These are phyloP conservation scores for Lactarius pseudohatsudake DNA, from an alignment of 768 basidiomycete genomes.

Conservation along the genomic window DNA sequence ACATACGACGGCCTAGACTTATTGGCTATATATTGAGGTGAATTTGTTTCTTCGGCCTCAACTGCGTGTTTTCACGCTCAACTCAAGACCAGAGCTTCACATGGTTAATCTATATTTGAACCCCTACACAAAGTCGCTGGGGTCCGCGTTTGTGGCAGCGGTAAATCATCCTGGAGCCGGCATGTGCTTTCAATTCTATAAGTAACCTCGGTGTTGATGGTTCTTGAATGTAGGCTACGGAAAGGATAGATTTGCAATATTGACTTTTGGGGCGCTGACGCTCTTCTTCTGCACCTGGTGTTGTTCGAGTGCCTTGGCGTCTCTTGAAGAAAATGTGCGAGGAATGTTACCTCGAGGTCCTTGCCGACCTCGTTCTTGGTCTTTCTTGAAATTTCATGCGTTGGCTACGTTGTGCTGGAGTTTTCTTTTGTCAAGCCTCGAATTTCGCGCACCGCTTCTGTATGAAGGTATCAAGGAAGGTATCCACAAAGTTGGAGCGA, in stretches of 20 bases:
- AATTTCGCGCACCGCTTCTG: background rate
- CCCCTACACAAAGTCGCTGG: background rate
- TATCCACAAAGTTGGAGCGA: background rate
- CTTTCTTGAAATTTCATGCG: background rate
- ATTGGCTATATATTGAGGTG: background rate
- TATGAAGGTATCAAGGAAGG: background rate
- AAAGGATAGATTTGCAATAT: background rate
- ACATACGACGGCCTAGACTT: background rate
- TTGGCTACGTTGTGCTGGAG: background rate
- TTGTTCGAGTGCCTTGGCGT: background rate
- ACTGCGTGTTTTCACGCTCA: background rate
- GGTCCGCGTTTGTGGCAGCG: background rate
- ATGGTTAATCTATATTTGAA: background rate
- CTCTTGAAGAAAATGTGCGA: background rate
- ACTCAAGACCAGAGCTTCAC: background rate
- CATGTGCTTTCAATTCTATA: background rate
- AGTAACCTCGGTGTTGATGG: background rate
- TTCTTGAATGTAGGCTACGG: background rate
- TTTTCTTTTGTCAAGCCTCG: background rate
- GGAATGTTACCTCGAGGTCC: background rate
- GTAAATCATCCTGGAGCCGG: background rate
- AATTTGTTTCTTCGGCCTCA: background rate
- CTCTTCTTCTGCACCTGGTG: background rate
- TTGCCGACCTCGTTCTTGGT: conserved; percentile 14
- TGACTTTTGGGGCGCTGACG: conserved; percentile 1